These are phyloP conservation scores for Ustilago crameri DNA, from an alignment of 1,284 basidiomycete genomes.

Conservation along the genomic window DNA sequence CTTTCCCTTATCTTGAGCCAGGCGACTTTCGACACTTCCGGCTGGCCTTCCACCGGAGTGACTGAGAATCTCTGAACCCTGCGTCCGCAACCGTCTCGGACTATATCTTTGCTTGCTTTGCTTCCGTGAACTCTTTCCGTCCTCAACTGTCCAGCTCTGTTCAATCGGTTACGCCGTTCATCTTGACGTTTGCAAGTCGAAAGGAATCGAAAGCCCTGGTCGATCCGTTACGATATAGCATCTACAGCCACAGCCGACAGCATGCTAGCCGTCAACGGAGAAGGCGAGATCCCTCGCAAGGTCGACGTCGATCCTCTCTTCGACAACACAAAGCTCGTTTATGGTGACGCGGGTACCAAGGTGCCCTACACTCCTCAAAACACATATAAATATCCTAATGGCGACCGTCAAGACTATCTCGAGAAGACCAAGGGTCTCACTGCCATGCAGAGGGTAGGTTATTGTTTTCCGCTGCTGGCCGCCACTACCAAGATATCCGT, in stretches of 20 bases:
- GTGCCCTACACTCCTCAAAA: constrained; percentile 53
- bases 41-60: no score
- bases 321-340: constrained; percentile 47
- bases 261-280: constrained; percentile 16
- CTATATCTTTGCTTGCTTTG: no score
- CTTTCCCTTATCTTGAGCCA: no score
- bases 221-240: no score
- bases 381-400: constrained; percentile 49
- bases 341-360: constrained; percentile 27
- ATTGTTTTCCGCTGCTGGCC: neutral
- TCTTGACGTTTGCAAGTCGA: neutral
- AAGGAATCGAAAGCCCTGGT: neutral
- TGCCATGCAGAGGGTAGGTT: constrained; percentile 68
- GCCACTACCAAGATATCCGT: neutral
- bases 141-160: neutral
- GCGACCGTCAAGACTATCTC: constrained; percentile 45
- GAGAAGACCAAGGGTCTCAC: constrained; percentile 47
- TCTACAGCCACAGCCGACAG: neutral
- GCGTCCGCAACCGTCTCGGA: no score
- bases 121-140: no score
- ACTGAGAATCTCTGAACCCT: no score
- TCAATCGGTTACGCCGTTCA: neutral
- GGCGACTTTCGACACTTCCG: no score
- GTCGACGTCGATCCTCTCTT: constrained; percentile 49
- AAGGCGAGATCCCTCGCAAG: constrained; percentile 22